Conservation (phyloP, 2,329 filamentous ascomycete genomes). For the Mycosphaerella arachidis region DNA sequence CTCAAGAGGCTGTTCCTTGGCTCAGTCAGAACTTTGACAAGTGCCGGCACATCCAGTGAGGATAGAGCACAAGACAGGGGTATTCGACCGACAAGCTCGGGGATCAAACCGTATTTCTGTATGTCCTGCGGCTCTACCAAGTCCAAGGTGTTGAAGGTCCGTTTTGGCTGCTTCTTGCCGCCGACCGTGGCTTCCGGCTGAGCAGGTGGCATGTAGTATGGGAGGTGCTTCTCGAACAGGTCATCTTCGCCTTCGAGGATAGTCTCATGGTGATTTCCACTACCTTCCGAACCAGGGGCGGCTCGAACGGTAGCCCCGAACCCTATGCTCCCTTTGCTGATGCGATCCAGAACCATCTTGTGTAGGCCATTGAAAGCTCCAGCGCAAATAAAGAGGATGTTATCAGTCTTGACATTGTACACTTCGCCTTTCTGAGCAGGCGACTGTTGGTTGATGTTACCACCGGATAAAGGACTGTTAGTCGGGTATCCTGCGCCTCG, state of each 20-base stretch:
- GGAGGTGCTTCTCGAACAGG: conserved; percentile 39
- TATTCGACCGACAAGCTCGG: conserved; percentile 91
- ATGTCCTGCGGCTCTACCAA: conserved; percentile 74
- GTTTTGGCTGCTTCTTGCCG: conserved; percentile 29
- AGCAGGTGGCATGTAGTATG: conserved; percentile 46
- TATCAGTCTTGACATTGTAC: conserved; percentile 81
- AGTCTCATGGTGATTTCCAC: conserved; percentile 51
- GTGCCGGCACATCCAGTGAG: conserved; percentile 61
- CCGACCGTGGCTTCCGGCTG: conserved; percentile 34
- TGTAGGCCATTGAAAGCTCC: conserved; percentile 92
- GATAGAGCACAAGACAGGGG: conserved; percentile 85
- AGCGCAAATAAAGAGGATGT: conserved; percentile 95
- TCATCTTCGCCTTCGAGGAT: conserved; percentile 57
- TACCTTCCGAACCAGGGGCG: conserved; percentile 17
- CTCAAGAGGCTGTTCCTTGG: conserved; percentile 81
- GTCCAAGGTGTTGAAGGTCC: conserved; percentile 68
- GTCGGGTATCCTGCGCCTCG: conserved; percentile 29
- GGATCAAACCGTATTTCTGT: conserved; percentile 67
- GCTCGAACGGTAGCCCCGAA: conserved; percentile 79
- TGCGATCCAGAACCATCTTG: conserved; percentile 79
- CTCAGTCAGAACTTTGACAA: conserved; percentile 86
- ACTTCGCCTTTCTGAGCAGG: conserved; percentile 50
- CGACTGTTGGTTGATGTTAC: conserved; percentile 28
- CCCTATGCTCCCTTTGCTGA: conserved; percentile 80
- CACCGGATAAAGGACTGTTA: conserved; percentile 36